Base-by-base conservation (phyloP, 2,329 filamentous ascomycete genomes). In the Cladobotryum mycophilum region DNA sequence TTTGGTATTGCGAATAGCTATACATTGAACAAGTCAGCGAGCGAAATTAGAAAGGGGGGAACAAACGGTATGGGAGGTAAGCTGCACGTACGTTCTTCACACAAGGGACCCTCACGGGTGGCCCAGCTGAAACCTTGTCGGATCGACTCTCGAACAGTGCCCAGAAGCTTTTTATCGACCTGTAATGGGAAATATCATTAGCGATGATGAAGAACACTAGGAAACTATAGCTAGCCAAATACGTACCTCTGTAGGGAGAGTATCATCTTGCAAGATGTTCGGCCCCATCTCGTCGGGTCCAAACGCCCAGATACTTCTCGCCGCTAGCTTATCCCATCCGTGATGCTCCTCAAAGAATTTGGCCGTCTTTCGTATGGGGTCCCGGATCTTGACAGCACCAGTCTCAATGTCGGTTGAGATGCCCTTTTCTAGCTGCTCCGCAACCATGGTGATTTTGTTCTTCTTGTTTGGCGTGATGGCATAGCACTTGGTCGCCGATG, bases 361-460 rank as follows among this genome's bases (percentile, higher is more conserved):
- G 61, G 91, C 92, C 40, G 95, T 93, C 65, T 92, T 91, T 51
- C 91, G 85, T 41, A 93, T 87, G 2, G 93, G 91, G 60, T 97
- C 92, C 56, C 87, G 89, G 71, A 99, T 96, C 62, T 82, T 90
- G 60, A 99, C 91, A 49, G 81, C 85, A 22, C 92, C 91, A 44
- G 81, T 84, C 72, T 99, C 93, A 56, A 99, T 97, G 61, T 99
- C 93, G 61, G 88, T 85, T 5, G 92, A 89, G 55, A 99, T 95
- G 14, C 93, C 93, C 60, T 95, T 88, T 59, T 99, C 93, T 13
- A 99, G 75, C 34, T 93, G 92, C 67, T 99, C 93, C 3, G 93
- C 93, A 51, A 97, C 88, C 89, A 99, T 96, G 35, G 93, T 97
- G 62, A 99, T 87, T 69, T 95, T 96, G 75, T 99, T 99, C 76